Base-by-base conservation (phyloP, 805 yeast genomes). In the Blastobotrys mokoenaii region DNA sequence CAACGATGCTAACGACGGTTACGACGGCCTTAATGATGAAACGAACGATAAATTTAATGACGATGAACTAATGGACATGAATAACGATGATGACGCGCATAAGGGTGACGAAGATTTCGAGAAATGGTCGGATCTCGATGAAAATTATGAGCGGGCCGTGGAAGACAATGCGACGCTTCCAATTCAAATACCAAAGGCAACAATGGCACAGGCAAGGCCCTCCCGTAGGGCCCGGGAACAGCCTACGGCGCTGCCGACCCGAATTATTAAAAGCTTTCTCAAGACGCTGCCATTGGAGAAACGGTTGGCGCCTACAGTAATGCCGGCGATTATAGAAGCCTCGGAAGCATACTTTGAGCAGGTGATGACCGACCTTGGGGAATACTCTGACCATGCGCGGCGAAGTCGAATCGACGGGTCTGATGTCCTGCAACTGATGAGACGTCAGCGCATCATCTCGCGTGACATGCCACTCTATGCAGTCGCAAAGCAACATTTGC, bases 381-480 rank as follows among this genome's bases (percentile, higher is more conserved):
- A 63, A 0, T 68, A 65, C 40, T 54, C 70, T 0, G 50, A 51
- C 1, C 71, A 68, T 46, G 58, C 66, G 1, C 51, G 47, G 27
- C 38, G 59, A n/a, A 55, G 52, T 32, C 51, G 52, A 1, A 54
- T 68, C 4, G 59, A 61, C 12, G 48, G 59, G 8, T 48, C 52
- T 9, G 57, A 64, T 14, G 56, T 58, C 3, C 44, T 53, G 32
- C 46, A 59, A 11, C 44, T 68, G 20, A 29, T 65, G 51, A 56
- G 58, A 40, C 52, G 69, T 20, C 69, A 65, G 39, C 35, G 66
- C 17, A 30, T 60, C 27, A 22, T 22, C 6, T 47, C 55, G n/a
- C 27, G 38, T 3, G 50, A 54, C 20, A 33, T 46, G 11, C 47
- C 53, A 6, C 41, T 54, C 0, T 22, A 22, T 8, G 27, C 27